A percentile compares a stretch with the other conserved stretches of the same genome.
Evolutionary conservation across 805 yeast genomes (phyloP).

Genomic region (Pichia californica): DNA sequence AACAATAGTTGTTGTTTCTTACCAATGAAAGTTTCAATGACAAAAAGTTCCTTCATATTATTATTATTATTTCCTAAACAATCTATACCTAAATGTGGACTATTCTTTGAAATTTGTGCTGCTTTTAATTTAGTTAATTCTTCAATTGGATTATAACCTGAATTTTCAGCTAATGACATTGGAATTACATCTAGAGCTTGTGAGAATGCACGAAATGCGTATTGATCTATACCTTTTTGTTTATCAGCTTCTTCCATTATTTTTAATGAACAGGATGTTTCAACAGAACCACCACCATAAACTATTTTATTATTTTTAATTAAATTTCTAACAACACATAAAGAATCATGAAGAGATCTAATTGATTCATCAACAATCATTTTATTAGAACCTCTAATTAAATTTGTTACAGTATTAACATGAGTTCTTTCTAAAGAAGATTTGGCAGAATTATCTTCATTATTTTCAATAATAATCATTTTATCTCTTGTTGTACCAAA

Average conservation of each 20-base stretch:
- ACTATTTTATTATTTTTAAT: conserved; percentile 89
- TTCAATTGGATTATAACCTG: conserved; percentile 92
- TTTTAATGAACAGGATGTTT: conserved; percentile 85
- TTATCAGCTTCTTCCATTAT: conserved; percentile 88
- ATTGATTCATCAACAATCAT: conserved; percentile 97
- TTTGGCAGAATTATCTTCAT: conserved; percentile 55
- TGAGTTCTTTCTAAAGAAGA: conserved; percentile 25
- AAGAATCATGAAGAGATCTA: conserved; percentile 92
- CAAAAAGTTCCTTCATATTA: conserved; percentile 91
- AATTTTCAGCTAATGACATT: conserved; percentile 92
- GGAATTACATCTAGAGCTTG: conserved; percentile 88
- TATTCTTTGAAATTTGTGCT: conserved; percentile 69
- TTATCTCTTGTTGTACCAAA: conserved; percentile 96
- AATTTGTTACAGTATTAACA: conserved; percentile 61
- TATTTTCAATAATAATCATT: conserved; percentile 90
- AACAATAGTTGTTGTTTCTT: conserved; percentile 91
- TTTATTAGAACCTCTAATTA: conserved; percentile 91
- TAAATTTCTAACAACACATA: conserved; percentile 95
- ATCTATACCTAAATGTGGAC: conserved; percentile 81
- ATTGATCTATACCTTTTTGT: conserved; percentile 93
- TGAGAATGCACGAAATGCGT: conserved; percentile 94
- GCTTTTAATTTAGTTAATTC: conserved; percentile 79
- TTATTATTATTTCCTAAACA: conserved; percentile 83
- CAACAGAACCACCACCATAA: conserved; percentile 99
- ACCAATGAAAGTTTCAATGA: conserved; percentile 95